Base-by-base conservation (phyloP, 1,284 basidiomycete genomes). In the Ceratobasidium theobromae region DNA sequence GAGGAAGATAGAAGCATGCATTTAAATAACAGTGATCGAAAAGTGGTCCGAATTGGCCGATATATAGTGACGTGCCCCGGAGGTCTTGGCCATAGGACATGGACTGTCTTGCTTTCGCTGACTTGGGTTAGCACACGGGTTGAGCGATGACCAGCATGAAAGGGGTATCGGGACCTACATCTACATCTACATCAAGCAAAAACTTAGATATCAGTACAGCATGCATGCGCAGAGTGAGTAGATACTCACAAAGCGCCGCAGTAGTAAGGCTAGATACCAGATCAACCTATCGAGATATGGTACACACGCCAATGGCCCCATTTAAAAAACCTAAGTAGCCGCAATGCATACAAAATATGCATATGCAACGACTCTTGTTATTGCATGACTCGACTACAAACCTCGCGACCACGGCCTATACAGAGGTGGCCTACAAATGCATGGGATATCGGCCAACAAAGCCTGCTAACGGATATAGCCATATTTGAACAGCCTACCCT, bases 11-110 rank as follows among this genome's bases (percentile, higher is more conserved):
- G 62, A 65, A 1, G 43, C n/a, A 30, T 65, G 62, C 62, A 65
- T 65, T 9, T n/a, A n/a, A n/a, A n/a, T n/a, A 65, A 45, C 5
- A 65, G 51, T 25, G 62, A 65, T 27, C 62, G 62, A 27, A 65
- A 41, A 8, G 62, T 35, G 2, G 46, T 52, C 16, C 49, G 16
- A 8, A 38, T 38, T 38, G 16, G 35, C 35, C 16, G 35, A 38
- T 38, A 38, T 38, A 16, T 38, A 38, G 16, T 38, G 35, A 38
- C 9, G 35, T 38, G 35, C n/a, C n/a, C n/a, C n/a, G n/a, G n/a
- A n/a, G n/a, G n/a, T n/a, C n/a, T n/a, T n/a, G n/a, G n/a, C n/a
- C n/a, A n/a, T n/a, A n/a, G n/a, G n/a, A n/a, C n/a, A n/a, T n/a
- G n/a, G n/a, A n/a, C n/a, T n/a, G n/a, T n/a, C n/a, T n/a, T n/a